Percentiles rank a stretch among this genome's conserved stretches.
These are phyloP conservation scores for Backusella westeae DNA, from an alignment of 192 early-diverging fungal species.

Conservation along the genomic window DNA sequence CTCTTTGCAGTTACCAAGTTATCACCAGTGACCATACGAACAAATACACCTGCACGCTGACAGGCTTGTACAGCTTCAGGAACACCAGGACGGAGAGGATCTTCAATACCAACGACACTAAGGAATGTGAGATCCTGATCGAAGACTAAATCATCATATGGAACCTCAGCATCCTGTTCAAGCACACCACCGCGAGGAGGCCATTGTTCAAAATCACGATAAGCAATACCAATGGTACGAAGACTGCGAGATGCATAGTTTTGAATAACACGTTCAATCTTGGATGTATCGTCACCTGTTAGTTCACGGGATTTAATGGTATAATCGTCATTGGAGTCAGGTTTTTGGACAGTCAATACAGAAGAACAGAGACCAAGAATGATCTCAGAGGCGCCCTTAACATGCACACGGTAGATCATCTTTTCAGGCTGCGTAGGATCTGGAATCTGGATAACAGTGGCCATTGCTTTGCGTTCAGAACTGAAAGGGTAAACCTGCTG, in stretches of 20 bases:
- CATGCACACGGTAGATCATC: slow-evolving; percentile 67
- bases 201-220: slow-evolving; percentile 74
- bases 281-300: slow-evolving; percentile 30
- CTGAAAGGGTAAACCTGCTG: slow-evolving; percentile 88
- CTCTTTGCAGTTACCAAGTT: slow-evolving; percentile 90
- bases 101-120: slow-evolving; percentile 94
- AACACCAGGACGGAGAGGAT: slow-evolving; percentile 94
- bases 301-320: slow-evolving; percentile 33
- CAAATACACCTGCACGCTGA: slow-evolving; percentile 88
- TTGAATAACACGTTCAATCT: slow-evolving; percentile 58
- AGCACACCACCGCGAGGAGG: slow-evolving; percentile 37
- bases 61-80: slow-evolving; percentile 85
- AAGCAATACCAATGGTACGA: slow-evolving; percentile 90
- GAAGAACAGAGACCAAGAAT: slow-evolving; percentile 64
- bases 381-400: slow-evolving; percentile 94
- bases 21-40: slow-evolving; percentile 99
- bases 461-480: slow-evolving; percentile 93
- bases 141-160: slow-evolving; percentile 50
- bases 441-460: slow-evolving; percentile 68
- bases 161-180: slow-evolving; percentile 51
- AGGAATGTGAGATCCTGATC: slow-evolving; percentile 64
- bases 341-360: slow-evolving; percentile 44
- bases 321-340: slow-evolving; percentile 25
- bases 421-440: slow-evolving; percentile 39
- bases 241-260: slow-evolving; percentile 75